Evolutionary conservation across 2,329 filamentous ascomycete genomes (phyloP), one percentile per base, ranked within the genome.

Genomic region (Ramichloridium luteum): DNA sequence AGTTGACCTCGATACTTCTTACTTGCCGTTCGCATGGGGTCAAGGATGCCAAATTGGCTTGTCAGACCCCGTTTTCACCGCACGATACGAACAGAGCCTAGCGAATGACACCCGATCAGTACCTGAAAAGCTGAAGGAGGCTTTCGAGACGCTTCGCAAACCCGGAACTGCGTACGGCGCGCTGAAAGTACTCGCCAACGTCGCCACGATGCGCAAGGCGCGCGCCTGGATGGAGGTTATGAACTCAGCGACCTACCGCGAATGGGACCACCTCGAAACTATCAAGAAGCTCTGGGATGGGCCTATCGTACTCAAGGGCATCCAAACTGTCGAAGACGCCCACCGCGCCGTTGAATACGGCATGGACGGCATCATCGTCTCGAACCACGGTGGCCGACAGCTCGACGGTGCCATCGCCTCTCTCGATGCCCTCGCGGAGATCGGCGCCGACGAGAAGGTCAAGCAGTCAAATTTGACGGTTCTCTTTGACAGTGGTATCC

Each of bases 241-340:
- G 4, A 53, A 55, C 4, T 55, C 51, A 3, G 49, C 50, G 16
- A 41, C 39, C 6, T 43, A 46, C 20, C 48, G 50, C 6, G 59
- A 61, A 1, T 81, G 77, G 77, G 66, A 73, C 2, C 62, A 81
- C 22, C 50, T 81, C 18, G 58, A 61, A 13, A 58, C 70, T 17
- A 47, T 82, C 38, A 64, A 68, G 40, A 59, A 69, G 42, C 51
- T 75, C 35, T 82, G 77, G 74, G 64, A 74, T 37, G 74, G 74
- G 0, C 72, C 74, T 0, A 70, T 83, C 31, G 66, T 72, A 38
- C 60, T 73, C 20, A 77, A 78, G 51, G 74, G 73, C 0, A 72
- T 66, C 32, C 65, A 70, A 45, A 63, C 59, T 25, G 56, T 65
- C 2, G 62, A 57, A 1, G 67, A 71, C 45, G 67, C 66, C 6